Evolutionary conservation across 2,329 filamentous ascomycete genomes (phyloP).

Genomic region (Colletotrichum viniferum): DNA sequence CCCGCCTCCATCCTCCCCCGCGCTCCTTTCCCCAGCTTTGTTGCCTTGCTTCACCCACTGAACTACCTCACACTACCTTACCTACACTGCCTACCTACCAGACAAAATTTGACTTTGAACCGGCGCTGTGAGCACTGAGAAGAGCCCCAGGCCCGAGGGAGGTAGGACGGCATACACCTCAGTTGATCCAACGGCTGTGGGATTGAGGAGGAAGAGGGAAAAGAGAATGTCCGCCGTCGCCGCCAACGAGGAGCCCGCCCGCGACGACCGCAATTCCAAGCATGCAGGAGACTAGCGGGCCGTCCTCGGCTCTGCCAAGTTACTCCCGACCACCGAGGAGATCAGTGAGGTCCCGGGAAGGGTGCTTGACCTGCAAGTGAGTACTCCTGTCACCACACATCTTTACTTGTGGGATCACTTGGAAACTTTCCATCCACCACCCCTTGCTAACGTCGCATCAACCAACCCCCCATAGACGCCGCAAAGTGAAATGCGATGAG

Average conservation of each 20-base stretch:
- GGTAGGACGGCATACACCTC: background rate
- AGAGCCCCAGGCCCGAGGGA: background rate
- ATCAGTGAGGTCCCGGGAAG: conserved; percentile 36
- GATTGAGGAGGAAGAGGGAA: background rate
- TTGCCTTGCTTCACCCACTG: background rate
- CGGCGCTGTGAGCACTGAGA: background rate
- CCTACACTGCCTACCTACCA: background rate
- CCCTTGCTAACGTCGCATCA: background rate
- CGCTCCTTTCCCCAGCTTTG: conserved; percentile 10
- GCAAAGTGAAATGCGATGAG: conserved; percentile 61
- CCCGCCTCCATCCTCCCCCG: background rate
- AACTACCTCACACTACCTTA: background rate
- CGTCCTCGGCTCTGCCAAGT: conserved; percentile 8
- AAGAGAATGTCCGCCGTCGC: conserved; percentile 2
- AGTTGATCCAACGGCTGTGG: background rate
- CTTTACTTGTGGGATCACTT: background rate
- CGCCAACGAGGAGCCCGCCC: conserved; percentile 1
- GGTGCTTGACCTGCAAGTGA: conserved; percentile 53
- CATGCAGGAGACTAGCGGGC: conserved; percentile 20
- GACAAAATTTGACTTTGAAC: background rate
- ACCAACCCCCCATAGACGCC: conserved; percentile 37
- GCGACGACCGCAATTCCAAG: conserved; percentile 12
- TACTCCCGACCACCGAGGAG: conserved; percentile 7
- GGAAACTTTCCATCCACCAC: background rate
- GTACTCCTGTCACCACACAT: conserved; percentile 18